phyloP scores from a whole-genome alignment of 352 stramenopile species.

The Phytophthora niederhauseri region DNA sequence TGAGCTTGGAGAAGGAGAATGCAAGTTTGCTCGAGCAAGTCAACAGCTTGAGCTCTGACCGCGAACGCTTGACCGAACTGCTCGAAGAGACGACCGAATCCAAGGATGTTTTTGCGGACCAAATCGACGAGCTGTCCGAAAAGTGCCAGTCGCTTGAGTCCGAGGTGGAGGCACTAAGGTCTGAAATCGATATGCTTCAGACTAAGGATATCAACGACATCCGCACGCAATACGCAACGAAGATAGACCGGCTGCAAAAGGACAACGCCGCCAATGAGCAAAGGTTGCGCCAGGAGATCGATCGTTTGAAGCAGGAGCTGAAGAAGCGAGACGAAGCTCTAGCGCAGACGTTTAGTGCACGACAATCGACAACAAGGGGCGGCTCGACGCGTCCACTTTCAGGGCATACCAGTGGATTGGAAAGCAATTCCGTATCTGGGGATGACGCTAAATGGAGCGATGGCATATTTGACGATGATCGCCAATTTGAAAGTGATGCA shows the following conservation, averaged over 20 bases:
- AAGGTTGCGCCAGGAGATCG: slow-evolving; percentile 54
- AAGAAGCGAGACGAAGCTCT: slow-evolving; percentile 38
- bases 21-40: slow-evolving; percentile 34
- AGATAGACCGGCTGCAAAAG: slow-evolving; percentile 62
- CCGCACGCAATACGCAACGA: slow-evolving; percentile 44
- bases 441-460: slow-evolving; percentile 32
- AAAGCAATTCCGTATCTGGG: slow-evolving; percentile 31
- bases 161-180: slow-evolving; percentile 60
- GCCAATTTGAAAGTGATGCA: slow-evolving; percentile 31
- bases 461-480: slow-evolving; percentile 37
- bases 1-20: slow-evolving; percentile 51
- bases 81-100: slow-evolving; percentile 48
- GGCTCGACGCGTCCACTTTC: slow-evolving; percentile 10
- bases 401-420: slow-evolving; percentile 15
- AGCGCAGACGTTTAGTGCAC: slow-evolving; percentile 26
- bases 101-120: slow-evolving; percentile 58
- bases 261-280: slow-evolving; percentile 50
- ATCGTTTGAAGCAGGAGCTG: slow-evolving; percentile 56
- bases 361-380: slow-evolving; percentile 9
- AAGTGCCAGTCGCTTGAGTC: slow-evolving; percentile 47
- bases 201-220: slow-evolving; percentile 63
- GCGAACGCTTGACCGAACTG: slow-evolving; percentile 37
- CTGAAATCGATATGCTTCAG: slow-evolving; percentile 72
- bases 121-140: slow-evolving; percentile 52
- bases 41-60: slow-evolving; percentile 36